Evolutionary conservation across 2,329 filamentous ascomycete species (phyloP).

Genomic region (Pseudocercospora musae): DNA sequence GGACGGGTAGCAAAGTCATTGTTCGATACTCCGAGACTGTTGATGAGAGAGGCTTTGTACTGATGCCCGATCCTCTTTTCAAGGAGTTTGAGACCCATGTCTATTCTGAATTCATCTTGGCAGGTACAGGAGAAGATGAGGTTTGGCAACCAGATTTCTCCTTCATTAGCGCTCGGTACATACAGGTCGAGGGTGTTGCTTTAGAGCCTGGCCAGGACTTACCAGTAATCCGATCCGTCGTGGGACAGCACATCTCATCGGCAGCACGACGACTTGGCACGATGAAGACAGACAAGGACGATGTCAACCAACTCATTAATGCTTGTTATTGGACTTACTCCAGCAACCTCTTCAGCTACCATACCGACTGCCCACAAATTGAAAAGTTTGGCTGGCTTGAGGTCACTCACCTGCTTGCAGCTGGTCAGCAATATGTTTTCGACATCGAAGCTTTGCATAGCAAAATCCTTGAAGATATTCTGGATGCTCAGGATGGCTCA

Average conservation of each 20-base stretch:
- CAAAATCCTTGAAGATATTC: conserved; percentile 48
- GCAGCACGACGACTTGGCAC: conserved; percentile 38
- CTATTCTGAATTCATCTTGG: conserved; percentile 40
- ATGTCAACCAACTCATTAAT: conserved; percentile 43
- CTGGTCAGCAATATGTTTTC: conserved; percentile 46
- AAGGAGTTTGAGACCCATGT: conserved; percentile 39
- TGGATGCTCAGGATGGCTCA: conserved; percentile 45
- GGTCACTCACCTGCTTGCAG: conserved; percentile 46
- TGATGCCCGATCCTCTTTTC: conserved; percentile 45
- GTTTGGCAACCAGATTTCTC: conserved; percentile 43
- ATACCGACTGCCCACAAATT: conserved; percentile 49
- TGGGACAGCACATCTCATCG: conserved; percentile 41
- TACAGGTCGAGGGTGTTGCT: conserved; percentile 40
- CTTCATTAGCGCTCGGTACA: conserved; percentile 44
- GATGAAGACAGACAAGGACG: conserved; percentile 42
- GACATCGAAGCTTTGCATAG: conserved; percentile 48
- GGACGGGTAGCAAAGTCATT: conserved; percentile 31
- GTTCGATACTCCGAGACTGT: conserved; percentile 35
- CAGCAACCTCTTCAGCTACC: conserved; percentile 46
- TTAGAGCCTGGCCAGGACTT: conserved; percentile 28
- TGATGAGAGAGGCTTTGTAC: conserved; percentile 34
- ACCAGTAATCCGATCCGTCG: conserved; percentile 37
- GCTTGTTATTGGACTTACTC: conserved; percentile 47
- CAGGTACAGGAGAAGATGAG: conserved; percentile 31
- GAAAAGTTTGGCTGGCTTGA: conserved; percentile 52